phyloP scores from a whole-genome alignment of 163 green algal genomes.

The Chlamydomonas reinhardtii region DNA sequence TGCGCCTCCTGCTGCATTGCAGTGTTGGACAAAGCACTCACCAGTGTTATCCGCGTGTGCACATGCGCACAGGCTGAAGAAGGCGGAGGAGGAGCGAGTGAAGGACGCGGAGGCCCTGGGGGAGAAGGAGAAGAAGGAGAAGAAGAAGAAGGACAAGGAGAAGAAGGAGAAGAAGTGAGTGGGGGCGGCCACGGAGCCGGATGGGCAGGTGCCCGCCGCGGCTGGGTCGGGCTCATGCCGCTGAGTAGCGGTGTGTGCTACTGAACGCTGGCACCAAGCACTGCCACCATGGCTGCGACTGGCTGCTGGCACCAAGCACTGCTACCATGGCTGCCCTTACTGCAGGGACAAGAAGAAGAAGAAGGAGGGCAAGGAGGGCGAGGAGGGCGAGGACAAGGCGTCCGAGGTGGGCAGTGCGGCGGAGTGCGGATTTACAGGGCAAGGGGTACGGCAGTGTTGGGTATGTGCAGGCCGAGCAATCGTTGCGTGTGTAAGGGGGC shows the following conservation, averaged over 20 bases:
- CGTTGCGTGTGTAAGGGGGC: too few species aligned
- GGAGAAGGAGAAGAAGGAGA: conserved; percentile 85
- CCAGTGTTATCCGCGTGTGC: too few species aligned
- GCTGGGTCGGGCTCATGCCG: too few species aligned
- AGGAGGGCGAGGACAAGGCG: conserved; percentile 57
- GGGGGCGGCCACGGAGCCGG: not conserved
- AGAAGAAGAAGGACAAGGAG: conserved; percentile 65
- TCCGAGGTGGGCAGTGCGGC: conserved; percentile 30
- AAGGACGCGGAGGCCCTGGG: conserved; percentile 80
- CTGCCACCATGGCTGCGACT: too few species aligned
- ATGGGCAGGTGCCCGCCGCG: too few species aligned
- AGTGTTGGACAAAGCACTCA: too few species aligned
- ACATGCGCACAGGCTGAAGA: conserved; percentile 79
- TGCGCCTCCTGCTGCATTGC: too few species aligned
- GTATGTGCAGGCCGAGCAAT: too few species aligned
- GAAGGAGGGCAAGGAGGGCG: conserved; percentile 58
- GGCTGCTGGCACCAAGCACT: too few species aligned
- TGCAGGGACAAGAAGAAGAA: conserved; percentile 73
- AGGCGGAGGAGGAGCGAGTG: conserved; percentile 91
- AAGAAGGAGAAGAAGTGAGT: conserved; percentile 69
- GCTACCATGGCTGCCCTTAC: not conserved
- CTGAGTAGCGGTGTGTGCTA: too few species aligned
- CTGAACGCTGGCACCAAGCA: not conserved
- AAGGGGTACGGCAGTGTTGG: too few species aligned
- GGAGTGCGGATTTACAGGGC: too few species aligned